Evolutionary conservation across 495 filamentous ascomycete species (phyloP).

Genomic region (Podospora pseudocomata): DNA sequence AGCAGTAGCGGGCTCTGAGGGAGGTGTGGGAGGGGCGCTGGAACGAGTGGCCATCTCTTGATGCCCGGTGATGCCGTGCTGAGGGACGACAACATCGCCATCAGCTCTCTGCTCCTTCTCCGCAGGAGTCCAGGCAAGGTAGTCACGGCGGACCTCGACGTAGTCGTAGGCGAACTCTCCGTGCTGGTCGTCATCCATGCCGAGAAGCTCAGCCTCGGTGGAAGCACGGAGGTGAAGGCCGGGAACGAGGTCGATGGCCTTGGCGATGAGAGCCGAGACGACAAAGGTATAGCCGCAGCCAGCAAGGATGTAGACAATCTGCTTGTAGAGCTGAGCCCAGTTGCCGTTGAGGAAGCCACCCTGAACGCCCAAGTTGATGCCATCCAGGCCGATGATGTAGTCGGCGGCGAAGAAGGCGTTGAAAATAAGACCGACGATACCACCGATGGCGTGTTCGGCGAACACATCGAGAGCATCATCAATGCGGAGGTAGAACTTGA

Average conservation of each 20-base stretch:
- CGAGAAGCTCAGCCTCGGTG: constrained; percentile 94
- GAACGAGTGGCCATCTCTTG: constrained; percentile 27
- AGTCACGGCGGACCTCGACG: constrained; percentile 95
- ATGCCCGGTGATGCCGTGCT: constrained; percentile 81
- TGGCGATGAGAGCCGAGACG: constrained; percentile 79
- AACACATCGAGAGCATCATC: constrained; percentile 98
- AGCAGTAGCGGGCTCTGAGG: constrained; percentile 9
- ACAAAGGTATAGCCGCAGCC: constrained; percentile 73
- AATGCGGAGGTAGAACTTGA: constrained; percentile 93
- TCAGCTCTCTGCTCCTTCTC: constrained; percentile 65
- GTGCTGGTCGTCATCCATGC: constrained; percentile 98
- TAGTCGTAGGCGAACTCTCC: constrained; percentile 99
- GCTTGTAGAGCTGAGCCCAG: constrained; percentile 85
- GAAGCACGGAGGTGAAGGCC: constrained; percentile 88
- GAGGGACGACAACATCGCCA: constrained; percentile 61
- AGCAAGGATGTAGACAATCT: constrained; percentile 85
- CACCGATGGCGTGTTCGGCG: constrained; percentile 93
- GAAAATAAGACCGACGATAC: constrained; percentile 88
- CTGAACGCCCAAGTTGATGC: constrained; percentile 72
- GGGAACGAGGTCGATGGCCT: constrained; percentile 78
- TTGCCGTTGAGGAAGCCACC: constrained; percentile 89
- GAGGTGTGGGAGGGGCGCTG: constrained; percentile 18
- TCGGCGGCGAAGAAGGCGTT: constrained; percentile 86
- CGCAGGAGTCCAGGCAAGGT: constrained; percentile 93
- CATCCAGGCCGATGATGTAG: constrained; percentile 91